Evolutionary conservation across 2,329 filamentous ascomycete genomes (phyloP).

Genomic region (Ceratocystis huliohia): DNA sequence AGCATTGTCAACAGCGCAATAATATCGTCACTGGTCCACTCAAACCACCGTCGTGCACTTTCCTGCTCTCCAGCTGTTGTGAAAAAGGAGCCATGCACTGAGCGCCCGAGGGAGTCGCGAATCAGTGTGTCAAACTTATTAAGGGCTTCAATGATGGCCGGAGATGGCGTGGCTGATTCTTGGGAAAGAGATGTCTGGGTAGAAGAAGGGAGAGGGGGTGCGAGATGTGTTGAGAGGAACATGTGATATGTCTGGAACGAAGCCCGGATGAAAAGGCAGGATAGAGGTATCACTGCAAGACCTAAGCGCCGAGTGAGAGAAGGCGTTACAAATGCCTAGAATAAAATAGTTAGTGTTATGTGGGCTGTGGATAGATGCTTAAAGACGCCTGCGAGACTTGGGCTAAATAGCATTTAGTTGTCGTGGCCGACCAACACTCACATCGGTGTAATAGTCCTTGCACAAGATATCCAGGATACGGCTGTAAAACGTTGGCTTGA

Average conservation of each 20-base stretch:
- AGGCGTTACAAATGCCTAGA: constrained; percentile 73
- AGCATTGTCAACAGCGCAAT: constrained; percentile 72
- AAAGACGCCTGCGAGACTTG: not conserved
- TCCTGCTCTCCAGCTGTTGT: constrained; percentile 22
- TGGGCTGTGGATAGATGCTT: not conserved
- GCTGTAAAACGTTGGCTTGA: constrained; percentile 77
- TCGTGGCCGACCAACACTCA: constrained; percentile 30
- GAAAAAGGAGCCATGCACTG: constrained; percentile 46
- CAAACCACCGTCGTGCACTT: constrained; percentile 35
- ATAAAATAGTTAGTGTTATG: constrained; percentile 21
- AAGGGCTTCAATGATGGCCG: constrained; percentile 62
- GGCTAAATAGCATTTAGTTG: not conserved
- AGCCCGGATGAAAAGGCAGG: constrained; percentile 88
- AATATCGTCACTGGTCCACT: constrained; percentile 56
- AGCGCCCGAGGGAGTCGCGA: constrained; percentile 61
- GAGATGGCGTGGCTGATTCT: constrained; percentile 53
- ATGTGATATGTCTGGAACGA: constrained; percentile 95
- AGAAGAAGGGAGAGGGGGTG: constrained; percentile 55
- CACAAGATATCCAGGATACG: constrained; percentile 86
- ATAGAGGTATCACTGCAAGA: constrained; percentile 79
- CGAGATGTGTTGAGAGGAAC: constrained; percentile 81
- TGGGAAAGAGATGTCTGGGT: constrained; percentile 52
- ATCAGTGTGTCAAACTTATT: constrained; percentile 66
- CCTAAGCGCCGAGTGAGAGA: constrained; percentile 82
- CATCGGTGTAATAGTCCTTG: constrained; percentile 96